phyloP scores from a whole-genome alignment of 2,329 filamentous ascomycete genomes.

The Knufia fluminis region DNA sequence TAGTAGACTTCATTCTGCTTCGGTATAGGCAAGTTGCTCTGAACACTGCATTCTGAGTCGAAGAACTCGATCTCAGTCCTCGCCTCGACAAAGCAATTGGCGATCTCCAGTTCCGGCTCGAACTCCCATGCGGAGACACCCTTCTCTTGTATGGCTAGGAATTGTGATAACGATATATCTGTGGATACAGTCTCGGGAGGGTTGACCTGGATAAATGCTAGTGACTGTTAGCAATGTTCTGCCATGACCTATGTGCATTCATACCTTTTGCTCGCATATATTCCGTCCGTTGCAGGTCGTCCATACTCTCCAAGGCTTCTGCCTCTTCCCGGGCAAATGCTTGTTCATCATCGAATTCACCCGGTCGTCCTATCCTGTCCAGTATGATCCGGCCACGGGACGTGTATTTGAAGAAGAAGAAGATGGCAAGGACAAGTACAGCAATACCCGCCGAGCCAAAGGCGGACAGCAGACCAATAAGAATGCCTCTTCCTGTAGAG shows the following conservation, averaged over 20 bases:
- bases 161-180: conserved; percentile 95
- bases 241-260: conserved; percentile 17
- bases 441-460: conserved; percentile 86
- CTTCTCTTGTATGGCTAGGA: conserved; percentile 97
- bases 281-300: conserved; percentile 80
- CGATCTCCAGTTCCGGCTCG: conserved; percentile 96
- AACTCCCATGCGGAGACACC: conserved; percentile 99
- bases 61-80: conserved; percentile 98
- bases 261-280: conserved; percentile 92
- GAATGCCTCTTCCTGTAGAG: conserved; percentile 64
- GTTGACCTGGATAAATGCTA: conserved; percentile 89
- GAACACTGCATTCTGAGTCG: conserved; percentile 93
- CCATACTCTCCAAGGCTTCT: conserved; percentile 90
- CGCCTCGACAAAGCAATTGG: conserved; percentile 95
- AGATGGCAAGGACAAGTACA: conserved; percentile 64
- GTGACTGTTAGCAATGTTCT: conserved; percentile 15
- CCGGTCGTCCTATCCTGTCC: conserved; percentile 83
- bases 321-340: conserved; percentile 89
- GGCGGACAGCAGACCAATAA: conserved; percentile 90
- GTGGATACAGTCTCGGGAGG: conserved; percentile 91
- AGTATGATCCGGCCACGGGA: conserved; percentile 80
- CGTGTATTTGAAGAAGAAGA: conserved; percentile 94
- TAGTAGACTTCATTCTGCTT: conserved; percentile 99
- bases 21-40: conserved; percentile 90
- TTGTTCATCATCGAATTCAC: conserved; percentile 97